Conservation (phyloP, 2,329 filamentous ascomycete species). For the Sporothrix pseudoabietina region DNA sequence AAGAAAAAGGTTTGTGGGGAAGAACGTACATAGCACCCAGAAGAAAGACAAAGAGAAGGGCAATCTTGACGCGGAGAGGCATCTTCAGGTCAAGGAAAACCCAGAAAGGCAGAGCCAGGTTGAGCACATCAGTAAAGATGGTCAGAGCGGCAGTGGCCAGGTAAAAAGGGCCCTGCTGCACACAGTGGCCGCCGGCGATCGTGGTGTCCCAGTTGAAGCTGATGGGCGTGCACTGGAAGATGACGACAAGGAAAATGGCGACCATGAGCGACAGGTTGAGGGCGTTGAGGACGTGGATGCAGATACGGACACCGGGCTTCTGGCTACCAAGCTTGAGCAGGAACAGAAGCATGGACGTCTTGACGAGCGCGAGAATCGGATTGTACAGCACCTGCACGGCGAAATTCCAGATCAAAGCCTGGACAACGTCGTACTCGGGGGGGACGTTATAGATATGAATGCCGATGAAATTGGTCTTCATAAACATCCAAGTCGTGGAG, state of each 20-base stretch:
- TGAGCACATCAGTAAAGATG: constrained; percentile 49
- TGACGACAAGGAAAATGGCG: constrained; percentile 41
- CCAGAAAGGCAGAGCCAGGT: constrained; percentile 48
- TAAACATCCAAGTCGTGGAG: constrained; percentile 30
- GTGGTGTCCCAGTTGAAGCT: constrained; percentile 50
- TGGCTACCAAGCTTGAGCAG: constrained; percentile 41
- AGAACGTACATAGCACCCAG: constrained; percentile 39
- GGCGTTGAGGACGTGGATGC: constrained; percentile 39
- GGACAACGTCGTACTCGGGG: constrained; percentile 18
- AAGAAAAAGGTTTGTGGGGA: too few species aligned
- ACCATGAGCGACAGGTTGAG: constrained; percentile 41
- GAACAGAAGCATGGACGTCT: constrained; percentile 43
- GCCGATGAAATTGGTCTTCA: constrained; percentile 33
- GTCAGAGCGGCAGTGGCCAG: constrained; percentile 46
- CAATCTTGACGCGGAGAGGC: constrained; percentile 39
- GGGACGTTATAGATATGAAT: constrained; percentile 33
- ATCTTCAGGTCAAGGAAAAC: constrained; percentile 41
- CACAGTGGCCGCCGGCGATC: constrained; percentile 45
- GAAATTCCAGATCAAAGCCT: constrained; percentile 33
- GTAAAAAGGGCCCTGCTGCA: constrained; percentile 39
- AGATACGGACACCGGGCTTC: constrained; percentile 38
- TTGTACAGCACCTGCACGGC: constrained; percentile 35
- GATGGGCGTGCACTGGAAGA: constrained; percentile 48
- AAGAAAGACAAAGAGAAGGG: constrained; percentile 41
- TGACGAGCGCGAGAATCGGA: constrained; percentile 40